Percentiles rank a stretch among this genome's conserved stretches.
These are phyloP conservation scores for Plenodomus tracheiphilus DNA, from an alignment of 2,329 filamentous ascomycete genomes.

Conservation along the genomic window DNA sequence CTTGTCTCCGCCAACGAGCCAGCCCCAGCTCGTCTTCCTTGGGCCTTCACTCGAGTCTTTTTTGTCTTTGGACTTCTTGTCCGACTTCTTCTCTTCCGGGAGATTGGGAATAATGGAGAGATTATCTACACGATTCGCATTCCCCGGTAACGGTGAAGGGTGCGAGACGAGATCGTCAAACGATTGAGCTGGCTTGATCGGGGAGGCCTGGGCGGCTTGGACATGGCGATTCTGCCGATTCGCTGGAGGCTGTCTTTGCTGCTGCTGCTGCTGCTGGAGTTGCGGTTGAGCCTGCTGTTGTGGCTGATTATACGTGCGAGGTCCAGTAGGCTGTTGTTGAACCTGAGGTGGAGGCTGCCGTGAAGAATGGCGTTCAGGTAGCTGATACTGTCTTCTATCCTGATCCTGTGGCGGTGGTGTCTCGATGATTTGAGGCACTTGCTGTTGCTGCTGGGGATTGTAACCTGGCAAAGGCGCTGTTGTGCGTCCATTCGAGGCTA, in stretches of 20 bases:
- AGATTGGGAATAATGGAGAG: conserved; percentile 80
- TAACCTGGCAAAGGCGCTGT: conserved; percentile 57
- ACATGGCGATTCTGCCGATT: conserved; percentile 32
- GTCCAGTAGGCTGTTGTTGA: conserved; percentile 9
- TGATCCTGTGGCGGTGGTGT: conserved; percentile 54
- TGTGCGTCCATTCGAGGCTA: conserved; percentile 60
- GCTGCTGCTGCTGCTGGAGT: conserved; percentile 22
- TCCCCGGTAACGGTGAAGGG: conserved; percentile 71
- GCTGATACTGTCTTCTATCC: conserved; percentile 38
- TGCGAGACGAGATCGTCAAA: conserved; percentile 68
- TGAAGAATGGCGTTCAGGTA: conserved; percentile 58
- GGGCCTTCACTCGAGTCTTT: conserved; percentile 67
- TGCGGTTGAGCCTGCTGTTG: conserved; percentile 1
- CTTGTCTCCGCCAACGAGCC: conserved; percentile 70
- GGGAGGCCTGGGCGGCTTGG: conserved; percentile 36
- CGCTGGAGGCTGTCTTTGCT: conserved; percentile 27
- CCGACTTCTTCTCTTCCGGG: conserved; percentile 68
- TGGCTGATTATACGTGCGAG: conserved; percentile 15
- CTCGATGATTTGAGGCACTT: conserved; percentile 66
- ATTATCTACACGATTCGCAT: conserved; percentile 70
- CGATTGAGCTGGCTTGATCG: conserved; percentile 52
- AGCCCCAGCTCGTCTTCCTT: conserved; percentile 83
- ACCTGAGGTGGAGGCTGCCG: conserved; percentile 40
- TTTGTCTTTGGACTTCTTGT: conserved; percentile 73
- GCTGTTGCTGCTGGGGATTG: conserved; percentile 24